Percentiles rank a stretch among this genome's conserved stretches.
phyloP scores from a whole-genome alignment of 306 rosid species.

The Cicer bijugum region DNA sequence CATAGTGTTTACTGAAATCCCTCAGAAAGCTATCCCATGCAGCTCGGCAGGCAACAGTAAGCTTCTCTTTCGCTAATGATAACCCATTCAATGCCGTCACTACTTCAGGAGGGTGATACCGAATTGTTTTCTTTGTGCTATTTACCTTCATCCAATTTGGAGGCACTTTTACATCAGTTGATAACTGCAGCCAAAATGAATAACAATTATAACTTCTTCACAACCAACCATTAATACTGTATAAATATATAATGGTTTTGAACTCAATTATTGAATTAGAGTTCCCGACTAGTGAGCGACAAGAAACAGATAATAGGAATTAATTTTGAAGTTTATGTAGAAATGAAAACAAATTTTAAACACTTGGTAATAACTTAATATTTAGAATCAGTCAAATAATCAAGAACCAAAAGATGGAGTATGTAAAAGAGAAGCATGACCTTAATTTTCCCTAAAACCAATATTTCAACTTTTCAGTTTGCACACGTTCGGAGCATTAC shows the following conservation, averaged over 20 bases:
- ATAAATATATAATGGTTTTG: conserved; percentile 36
- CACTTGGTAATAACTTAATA: neutral
- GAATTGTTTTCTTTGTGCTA: conserved; percentile 83
- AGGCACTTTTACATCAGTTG: conserved; percentile 79
- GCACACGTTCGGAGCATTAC: conserved; percentile 24
- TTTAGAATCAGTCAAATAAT: conserved; percentile 19
- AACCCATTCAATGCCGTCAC: conserved; percentile 72
- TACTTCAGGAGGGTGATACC: conserved; percentile 96
- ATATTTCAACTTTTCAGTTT: conserved; percentile 26
- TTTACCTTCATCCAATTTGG: conserved; percentile 82
- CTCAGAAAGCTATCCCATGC: conserved; percentile 87
- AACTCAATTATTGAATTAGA: conserved; percentile 37
- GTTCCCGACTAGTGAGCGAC: conserved; percentile 31
- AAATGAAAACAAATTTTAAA: conserved; percentile 31
- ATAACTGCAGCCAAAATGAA: conserved; percentile 62
- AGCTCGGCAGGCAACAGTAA: conserved; percentile 64
- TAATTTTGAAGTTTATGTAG: neutral
- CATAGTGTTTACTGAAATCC: conserved; percentile 68
- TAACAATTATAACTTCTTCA: conserved; percentile 36
- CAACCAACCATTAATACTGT: conserved; percentile 20
- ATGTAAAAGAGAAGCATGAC: conserved; percentile 22
- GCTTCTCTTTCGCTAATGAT: conserved; percentile 80
- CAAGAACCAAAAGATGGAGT: conserved; percentile 19
- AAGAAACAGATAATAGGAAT: conserved; percentile 12
- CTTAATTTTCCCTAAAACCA: conserved; percentile 16